These are phyloP conservation scores for Boletus holoroseus DNA, from an alignment of 1,284 basidiomycete species.

Conservation along the genomic window DNA sequence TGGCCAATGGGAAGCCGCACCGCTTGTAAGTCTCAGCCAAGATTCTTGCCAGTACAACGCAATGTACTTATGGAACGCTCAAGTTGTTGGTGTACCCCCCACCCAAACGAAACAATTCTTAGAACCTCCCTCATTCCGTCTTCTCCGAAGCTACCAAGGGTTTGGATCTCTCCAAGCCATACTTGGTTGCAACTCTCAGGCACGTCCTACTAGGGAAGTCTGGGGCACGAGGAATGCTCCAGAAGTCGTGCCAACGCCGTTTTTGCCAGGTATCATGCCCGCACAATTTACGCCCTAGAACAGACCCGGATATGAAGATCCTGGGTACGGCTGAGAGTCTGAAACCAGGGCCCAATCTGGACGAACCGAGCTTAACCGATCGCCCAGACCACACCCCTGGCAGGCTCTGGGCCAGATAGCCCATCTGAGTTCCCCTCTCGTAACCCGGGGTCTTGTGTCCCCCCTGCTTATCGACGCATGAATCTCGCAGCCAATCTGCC, in stretches of 20 bases:
- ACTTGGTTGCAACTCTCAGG: background rate
- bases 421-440: background rate
- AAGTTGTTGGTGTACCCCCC: no score
- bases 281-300: background rate
- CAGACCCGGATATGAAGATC: background rate
- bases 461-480: conserved; percentile 11
- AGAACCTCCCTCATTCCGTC: background rate
- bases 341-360: no score
- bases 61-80: no score
- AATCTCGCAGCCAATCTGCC: background rate
- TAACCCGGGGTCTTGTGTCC: background rate
- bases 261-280: background rate
- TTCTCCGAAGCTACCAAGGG: background rate
- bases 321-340: no score
- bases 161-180: no score
- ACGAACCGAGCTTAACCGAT: background rate
- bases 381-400: background rate
- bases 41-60: no score
- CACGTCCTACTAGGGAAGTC: background rate
- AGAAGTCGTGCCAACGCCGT: background rate
- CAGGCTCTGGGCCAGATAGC: background rate
- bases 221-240: background rate
- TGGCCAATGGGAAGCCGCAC: no score
- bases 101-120: no score
- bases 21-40: no score